Conservation (phyloP, 257 asterid genomes). For the Petunia secreta region DNA sequence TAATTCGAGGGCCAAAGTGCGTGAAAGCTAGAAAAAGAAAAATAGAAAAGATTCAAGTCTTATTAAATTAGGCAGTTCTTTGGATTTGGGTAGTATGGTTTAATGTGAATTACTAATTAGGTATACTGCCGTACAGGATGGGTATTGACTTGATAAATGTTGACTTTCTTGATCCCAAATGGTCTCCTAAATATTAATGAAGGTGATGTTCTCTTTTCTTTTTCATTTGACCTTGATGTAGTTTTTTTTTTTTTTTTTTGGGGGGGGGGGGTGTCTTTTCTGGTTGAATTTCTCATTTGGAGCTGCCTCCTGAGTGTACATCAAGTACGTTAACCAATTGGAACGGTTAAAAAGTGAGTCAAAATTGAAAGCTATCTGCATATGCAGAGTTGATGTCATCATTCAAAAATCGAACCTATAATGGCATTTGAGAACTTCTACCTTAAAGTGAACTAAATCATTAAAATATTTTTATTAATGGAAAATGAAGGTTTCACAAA, state of each 20-base stretch:
- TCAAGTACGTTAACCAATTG: background rate
- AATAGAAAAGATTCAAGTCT: background rate
- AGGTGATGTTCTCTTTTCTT: background rate
- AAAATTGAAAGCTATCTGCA: too few relatives aligned
- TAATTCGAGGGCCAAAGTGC: background rate
- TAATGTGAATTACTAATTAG: too few relatives aligned
- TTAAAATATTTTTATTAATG: too few relatives aligned
- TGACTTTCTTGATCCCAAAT: background rate
- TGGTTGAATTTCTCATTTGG: background rate
- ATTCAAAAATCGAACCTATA: too few relatives aligned
- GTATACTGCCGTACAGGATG: too few relatives aligned
- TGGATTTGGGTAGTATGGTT: too few relatives aligned
- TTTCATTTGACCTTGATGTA: background rate
- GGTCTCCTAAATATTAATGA: background rate
- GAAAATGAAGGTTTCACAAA: too few relatives aligned
- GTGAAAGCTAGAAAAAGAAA: too few relatives aligned
- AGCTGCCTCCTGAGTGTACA: background rate
- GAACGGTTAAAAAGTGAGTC: too few relatives aligned
- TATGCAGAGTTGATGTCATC: too few relatives aligned
- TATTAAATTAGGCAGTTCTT: background rate
- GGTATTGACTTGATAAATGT: conserved; percentile 6
- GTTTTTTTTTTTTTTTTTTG: background rate
- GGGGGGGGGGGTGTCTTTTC: background rate
- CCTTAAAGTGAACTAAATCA: too few relatives aligned
- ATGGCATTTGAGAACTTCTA: too few relatives aligned